phyloP scores from a whole-genome alignment of 2,329 filamentous ascomycete species.

The Aspergillus aculeatus region DNA sequence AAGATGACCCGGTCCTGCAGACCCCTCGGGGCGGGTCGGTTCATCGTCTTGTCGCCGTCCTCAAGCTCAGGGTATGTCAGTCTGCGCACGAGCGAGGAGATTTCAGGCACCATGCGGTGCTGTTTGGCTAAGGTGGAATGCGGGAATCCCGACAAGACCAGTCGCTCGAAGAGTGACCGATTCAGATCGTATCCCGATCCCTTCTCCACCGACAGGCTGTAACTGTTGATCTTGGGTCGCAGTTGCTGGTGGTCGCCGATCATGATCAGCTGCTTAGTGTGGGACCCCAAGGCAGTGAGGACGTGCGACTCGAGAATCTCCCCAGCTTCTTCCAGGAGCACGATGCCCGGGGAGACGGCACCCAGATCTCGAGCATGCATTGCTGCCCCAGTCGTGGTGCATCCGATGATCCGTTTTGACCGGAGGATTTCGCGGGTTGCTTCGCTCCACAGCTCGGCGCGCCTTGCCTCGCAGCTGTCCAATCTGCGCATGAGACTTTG shows the following conservation, averaged over 20 bases:
- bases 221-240: slow-evolving; percentile 65
- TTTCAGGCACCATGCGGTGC: slow-evolving; percentile 68
- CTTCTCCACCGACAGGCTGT: slow-evolving; percentile 60
- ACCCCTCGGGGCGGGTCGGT: slow-evolving; percentile 53
- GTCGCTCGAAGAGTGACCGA: slow-evolving; percentile 66
- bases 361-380: slow-evolving; percentile 58
- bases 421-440: slow-evolving; percentile 41
- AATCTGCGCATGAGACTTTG: slow-evolving; percentile 9
- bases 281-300: slow-evolving; percentile 56
- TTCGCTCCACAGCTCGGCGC: slow-evolving; percentile 15
- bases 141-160: slow-evolving; percentile 55
- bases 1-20: slow-evolving; percentile 63
- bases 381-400: slow-evolving; percentile 69
- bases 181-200: slow-evolving; percentile 67
- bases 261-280: slow-evolving; percentile 63
- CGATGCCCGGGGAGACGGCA: slow-evolving; percentile 55
- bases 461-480: slow-evolving; percentile 14
- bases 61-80: slow-evolving; percentile 63
- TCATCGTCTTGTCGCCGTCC: slow-evolving; percentile 53
- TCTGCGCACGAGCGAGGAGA: slow-evolving; percentile 58
- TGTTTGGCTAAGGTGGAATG: slow-evolving; percentile 60
- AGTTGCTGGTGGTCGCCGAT: slow-evolving; percentile 75
- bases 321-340: slow-evolving; percentile 71
- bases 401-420: slow-evolving; percentile 63
- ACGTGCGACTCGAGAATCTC: slow-evolving; percentile 70